Evolutionary conservation across 306 rosid genomes (phyloP), one percentile per base, ranked within the genome.

Genomic region (Gastrolobium villosum): DNA sequence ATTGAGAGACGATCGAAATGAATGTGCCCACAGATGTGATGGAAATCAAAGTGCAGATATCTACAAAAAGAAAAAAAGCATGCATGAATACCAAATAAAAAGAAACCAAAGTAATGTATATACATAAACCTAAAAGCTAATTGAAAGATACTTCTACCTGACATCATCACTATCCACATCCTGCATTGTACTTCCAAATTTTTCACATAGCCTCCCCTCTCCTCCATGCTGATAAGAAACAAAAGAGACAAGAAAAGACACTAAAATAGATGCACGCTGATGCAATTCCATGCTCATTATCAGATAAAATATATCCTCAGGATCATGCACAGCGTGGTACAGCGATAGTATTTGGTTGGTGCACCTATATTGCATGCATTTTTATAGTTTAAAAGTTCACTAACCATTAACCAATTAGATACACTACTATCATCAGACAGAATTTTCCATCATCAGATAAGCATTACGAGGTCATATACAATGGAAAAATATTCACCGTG

Each of bases 1-100:
- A 89, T 75, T 6, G 96, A 89, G 65, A 93, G 96, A 78, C 90
- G 94, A 83, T 93, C 96, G 20, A 90, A 93, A 88, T 90, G 98
- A 86, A 93, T 53, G 11, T 90, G 96, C 66, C 98, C 98, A 8
- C 97, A 93, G 57, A 89, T 76, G 60, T 75, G 91, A 84, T 93
- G 98, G 67, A 93, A 93, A 87, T 93, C 98, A 10, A 93, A 93
- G 80, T 93, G 96, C 86, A 88, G 65, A 87, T 93, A 93, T 87
- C 98, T 93, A 71, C 30, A 46, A 26, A 45, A 76, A 54, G 7
- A 7, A 32, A 65, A 48, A 30, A 28, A 3, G 76, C 45, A 66
- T 50, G 55, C 56, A 69, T 56, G 61, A 76, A 37, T 57, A 49
- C 50, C 45, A 78, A 65, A 77, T 56, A 53, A 13, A 49, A 78